Evolutionary conservation across 768 basidiomycete genomes (phyloP).

Genomic region (Gloeostereum incarnatum): DNA sequence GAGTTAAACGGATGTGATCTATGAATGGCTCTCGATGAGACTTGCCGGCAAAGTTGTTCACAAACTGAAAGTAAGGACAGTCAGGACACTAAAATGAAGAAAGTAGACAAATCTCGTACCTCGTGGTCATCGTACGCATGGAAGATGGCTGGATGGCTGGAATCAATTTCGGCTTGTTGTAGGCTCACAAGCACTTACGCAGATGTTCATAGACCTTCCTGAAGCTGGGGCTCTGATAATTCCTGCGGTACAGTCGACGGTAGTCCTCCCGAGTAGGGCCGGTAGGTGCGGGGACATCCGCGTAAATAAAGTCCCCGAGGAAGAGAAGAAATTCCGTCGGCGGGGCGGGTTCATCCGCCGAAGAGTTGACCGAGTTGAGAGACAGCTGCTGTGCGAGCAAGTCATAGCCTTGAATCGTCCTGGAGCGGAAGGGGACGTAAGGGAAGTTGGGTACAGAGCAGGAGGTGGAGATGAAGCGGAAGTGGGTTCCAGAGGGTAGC

Average conservation of each 20-base stretch:
- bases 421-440: constrained; percentile 44
- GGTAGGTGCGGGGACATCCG: constrained; percentile 57
- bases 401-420: constrained; percentile 56
- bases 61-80: constrained; percentile 28
- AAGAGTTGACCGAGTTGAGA: constrained; percentile 12
- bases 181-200: constrained; percentile 36
- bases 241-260: constrained; percentile 55
- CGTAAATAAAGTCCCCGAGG: constrained; percentile 71
- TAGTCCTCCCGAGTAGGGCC: constrained; percentile 53
- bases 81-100: neutral
- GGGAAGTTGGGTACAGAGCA: constrained; percentile 71
- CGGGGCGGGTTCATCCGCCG: constrained; percentile 3
- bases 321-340: constrained; percentile 56
- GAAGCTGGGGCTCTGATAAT: constrained; percentile 57
- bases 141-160: constrained; percentile 39
- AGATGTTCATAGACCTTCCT: constrained; percentile 58
- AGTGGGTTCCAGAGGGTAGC: constrained; percentile 40
- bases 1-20: too few species aligned
- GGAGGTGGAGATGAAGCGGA: constrained; percentile 61
- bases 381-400: constrained; percentile 48
- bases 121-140: constrained; percentile 73
- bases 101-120: constrained; percentile 18
- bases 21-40: too few species aligned
- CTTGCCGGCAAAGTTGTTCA: too few species aligned
- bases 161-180: neutral